Conservation (phyloP, 768 basidiomycete genomes). For the Leccinum variicolor region DNA sequence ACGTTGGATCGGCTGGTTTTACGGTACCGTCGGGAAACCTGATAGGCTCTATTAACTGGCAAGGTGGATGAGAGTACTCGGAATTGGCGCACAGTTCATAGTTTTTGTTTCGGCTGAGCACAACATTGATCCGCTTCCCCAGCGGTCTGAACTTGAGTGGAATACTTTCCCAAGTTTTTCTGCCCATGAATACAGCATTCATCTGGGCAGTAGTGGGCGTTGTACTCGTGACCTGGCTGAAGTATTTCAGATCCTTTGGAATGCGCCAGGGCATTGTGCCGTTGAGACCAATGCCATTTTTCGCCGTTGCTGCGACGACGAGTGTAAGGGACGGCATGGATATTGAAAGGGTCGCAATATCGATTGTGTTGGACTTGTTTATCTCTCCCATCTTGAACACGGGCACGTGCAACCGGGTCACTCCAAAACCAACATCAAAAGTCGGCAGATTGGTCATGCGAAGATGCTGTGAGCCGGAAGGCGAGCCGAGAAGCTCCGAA, state of each 20-base stretch:
- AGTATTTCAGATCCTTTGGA: slow-evolving; percentile 88
- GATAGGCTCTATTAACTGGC: slow-evolving; percentile 6
- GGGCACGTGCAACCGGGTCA: neutral
- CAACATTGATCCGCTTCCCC: slow-evolving; percentile 68
- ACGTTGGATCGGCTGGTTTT: slow-evolving; percentile 19
- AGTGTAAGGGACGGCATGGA: slow-evolving; percentile 73
- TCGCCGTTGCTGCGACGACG: slow-evolving; percentile 88
- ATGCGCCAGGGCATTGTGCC: slow-evolving; percentile 85
- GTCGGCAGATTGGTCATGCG: too few species aligned
- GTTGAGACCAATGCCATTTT: slow-evolving; percentile 83
- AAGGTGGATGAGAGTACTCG: neutral
- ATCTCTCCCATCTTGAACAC: neutral
- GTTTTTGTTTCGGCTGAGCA: slow-evolving; percentile 59
- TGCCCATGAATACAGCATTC: slow-evolving; percentile 92
- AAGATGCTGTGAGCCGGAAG: too few species aligned
- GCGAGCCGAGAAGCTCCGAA: too few species aligned
- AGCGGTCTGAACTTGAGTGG: slow-evolving; percentile 83
- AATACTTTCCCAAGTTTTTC: slow-evolving; percentile 98
- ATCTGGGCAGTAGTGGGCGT: slow-evolving; percentile 48
- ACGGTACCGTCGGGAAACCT: slow-evolving; percentile 14
- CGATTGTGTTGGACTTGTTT: neutral
- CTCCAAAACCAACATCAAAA: too few species aligned
- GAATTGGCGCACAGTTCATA: slow-evolving; percentile 57
- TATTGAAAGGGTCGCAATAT: neutral
- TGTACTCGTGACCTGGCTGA: slow-evolving; percentile 70